Percentiles rank a stretch among this genome's conserved stretches.
phyloP scores from a whole-genome alignment of 2,329 filamentous ascomycete genomes.

The Colletotrichum orbiculare region DNA sequence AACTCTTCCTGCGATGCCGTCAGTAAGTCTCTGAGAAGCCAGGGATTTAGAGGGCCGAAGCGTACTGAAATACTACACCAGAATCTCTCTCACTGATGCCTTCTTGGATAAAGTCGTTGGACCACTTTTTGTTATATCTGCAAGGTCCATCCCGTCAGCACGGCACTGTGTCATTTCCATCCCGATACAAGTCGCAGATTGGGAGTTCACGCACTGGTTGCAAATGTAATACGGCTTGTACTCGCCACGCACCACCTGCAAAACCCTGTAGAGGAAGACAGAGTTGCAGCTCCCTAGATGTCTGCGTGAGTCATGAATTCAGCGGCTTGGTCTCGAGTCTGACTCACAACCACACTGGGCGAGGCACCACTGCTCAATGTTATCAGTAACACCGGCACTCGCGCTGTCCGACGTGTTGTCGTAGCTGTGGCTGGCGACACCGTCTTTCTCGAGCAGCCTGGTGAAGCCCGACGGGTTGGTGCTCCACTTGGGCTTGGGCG shows the following conservation, averaged over 20 bases:
- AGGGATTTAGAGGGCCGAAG: too few relatives aligned
- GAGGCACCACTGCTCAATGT: slow-evolving; percentile 19
- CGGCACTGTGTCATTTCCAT: too few relatives aligned
- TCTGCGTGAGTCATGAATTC: not conserved
- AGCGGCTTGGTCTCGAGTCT: not conserved
- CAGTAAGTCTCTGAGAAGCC: too few relatives aligned
- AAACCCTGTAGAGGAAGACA: slow-evolving; percentile 12
- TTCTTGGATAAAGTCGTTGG: not conserved
- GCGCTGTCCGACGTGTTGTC: not conserved
- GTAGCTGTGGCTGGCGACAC: not conserved
- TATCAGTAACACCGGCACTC: not conserved
- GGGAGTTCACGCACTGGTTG: not conserved
- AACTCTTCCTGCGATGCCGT: too few relatives aligned
- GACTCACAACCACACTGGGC: slow-evolving; percentile 15
- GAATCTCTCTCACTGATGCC: too few relatives aligned
- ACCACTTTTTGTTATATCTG: slow-evolving; percentile 13
- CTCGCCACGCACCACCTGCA: not conserved
- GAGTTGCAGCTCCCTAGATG: not conserved
- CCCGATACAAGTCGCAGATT: too few relatives aligned
- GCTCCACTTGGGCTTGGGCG: slow-evolving; percentile 12
- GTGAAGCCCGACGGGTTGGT: slow-evolving; percentile 7
- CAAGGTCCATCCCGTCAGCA: not conserved
- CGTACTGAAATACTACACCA: too few relatives aligned
- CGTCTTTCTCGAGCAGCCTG: slow-evolving; percentile 16
- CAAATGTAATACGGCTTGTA: slow-evolving; percentile 5